Evolutionary conservation across 805 yeast genomes (phyloP).

Genomic region (Wickerhamomyces sydowiorum): DNA sequence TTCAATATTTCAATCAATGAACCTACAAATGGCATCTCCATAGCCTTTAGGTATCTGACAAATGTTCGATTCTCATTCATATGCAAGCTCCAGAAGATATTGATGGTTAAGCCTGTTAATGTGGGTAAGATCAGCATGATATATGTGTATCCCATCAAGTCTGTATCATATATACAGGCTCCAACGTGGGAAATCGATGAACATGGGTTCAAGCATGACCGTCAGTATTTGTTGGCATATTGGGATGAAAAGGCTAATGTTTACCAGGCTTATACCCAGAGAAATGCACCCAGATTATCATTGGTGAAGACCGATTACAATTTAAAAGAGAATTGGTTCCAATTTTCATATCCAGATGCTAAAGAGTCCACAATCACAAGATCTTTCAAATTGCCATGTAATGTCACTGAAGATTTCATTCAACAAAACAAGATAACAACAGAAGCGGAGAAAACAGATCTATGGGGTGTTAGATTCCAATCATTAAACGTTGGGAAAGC

Average conservation of each 20-base stretch:
- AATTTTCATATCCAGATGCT: slow-evolving; percentile 12
- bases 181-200: slow-evolving; percentile 16
- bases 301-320: slow-evolving; percentile 10
- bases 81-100: neutral
- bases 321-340: slow-evolving; percentile 14
- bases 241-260: slow-evolving; percentile 11
- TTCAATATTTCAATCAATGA: neutral
- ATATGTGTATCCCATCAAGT: slow-evolving; percentile 16
- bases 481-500: slow-evolving; percentile 14
- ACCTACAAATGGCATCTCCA: neutral
- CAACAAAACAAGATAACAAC: slow-evolving; percentile 4
- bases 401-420: slow-evolving; percentile 11
- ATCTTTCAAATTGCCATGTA: slow-evolving; percentile 15
- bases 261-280: slow-evolving; percentile 12
- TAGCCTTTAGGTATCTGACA: neutral
- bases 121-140: slow-evolving; percentile 7
- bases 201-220: slow-evolving; percentile 17
- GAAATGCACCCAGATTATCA: slow-evolving; percentile 11
- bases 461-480: slow-evolving; percentile 16
- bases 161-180: slow-evolving; percentile 8
- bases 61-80: neutral
- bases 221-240: slow-evolving; percentile 16
- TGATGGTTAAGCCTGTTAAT: neutral
- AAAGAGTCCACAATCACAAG: slow-evolving; percentile 1
- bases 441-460: slow-evolving; percentile 6